Evolutionary conservation across 345 rosid genomes (phyloP), one percentile per base, ranked within the genome.

Genomic region (Turritis glabra): DNA sequence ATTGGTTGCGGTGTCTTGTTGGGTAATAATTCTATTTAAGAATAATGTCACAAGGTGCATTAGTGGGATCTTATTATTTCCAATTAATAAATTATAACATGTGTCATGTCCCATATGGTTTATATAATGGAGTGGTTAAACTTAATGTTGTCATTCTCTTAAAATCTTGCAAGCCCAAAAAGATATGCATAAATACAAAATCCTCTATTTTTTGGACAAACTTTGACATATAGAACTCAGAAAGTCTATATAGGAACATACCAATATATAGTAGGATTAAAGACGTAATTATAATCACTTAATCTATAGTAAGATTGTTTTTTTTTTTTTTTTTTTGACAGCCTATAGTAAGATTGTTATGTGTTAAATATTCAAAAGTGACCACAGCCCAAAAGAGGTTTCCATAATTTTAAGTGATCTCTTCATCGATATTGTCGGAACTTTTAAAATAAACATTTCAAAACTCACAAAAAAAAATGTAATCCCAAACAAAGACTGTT

Each of bases 61-160:
- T 51, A 60, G 50, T 76, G 58, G 57, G 48, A 53, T 51, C 40
- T 14, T 52, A 52, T 60, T 19, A 75, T 50, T 52, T 32, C 38
- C 48, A 30, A 60, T 51, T 41, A 61, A 69, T 68, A 52, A 52
- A 22, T 41, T 3, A 18, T 32, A 23, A 23, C 62, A 59, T 44
- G 64, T 76, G 75, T 53, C 79, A 61, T 69, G 64, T 61, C 62
- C 69, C 74, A 53, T 61, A 68, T 68, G 79, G 73, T 52, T 60
- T 37, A 37, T 51, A 68, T 75, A 51, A 68, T 76, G 74, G 79
- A 76, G 79, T 76, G 57, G 74, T 68, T 75, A 30, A 50, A 26
- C 73, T 33, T 3, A 6, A 40, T 75, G 47, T 58, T 67, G 67
- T 53, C 79, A 68, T 75, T 69, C 17, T 60, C 74, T 67, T 41